Conservation (phyloP, 805 yeast genomes). For the Schizosaccharomyces pombe region DNA sequence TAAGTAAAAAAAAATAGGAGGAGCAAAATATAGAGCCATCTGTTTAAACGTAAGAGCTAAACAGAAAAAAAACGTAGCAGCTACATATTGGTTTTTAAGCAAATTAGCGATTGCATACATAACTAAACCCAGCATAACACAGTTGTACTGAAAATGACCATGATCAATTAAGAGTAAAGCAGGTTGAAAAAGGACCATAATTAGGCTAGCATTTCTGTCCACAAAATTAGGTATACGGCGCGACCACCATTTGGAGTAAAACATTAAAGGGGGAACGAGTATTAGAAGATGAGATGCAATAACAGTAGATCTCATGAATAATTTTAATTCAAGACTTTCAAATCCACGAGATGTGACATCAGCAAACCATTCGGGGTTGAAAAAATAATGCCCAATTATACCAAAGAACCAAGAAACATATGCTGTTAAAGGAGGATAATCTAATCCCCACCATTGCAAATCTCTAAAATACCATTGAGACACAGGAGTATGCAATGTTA, state of each 20-base stretch:
- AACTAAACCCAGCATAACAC: conserved; percentile 79
- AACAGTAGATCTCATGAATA: conserved; percentile 67
- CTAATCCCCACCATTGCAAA: conserved; percentile 83
- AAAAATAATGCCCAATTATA: conserved; percentile 28
- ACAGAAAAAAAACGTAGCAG: conserved; percentile 59
- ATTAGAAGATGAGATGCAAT: conserved; percentile 47
- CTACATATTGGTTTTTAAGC: conserved; percentile 33
- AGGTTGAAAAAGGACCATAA: conserved; percentile 69
- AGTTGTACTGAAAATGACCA: conserved; percentile 85
- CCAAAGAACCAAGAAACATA: conserved; percentile 73
- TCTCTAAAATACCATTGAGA: conserved; percentile 74
- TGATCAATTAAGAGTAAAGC: conserved; percentile 67
- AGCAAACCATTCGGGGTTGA: conserved; percentile 54
- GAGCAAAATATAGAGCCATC: conserved; percentile 85
- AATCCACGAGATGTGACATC: conserved; percentile 50
- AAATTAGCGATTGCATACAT: conserved; percentile 44
- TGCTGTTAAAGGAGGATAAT: conserved; percentile 92
- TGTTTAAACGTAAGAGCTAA: conserved; percentile 69
- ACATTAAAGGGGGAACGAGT: conserved; percentile 50
- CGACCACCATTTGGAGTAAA: not conserved
- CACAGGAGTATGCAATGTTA: conserved; percentile 55
- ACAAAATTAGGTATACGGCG: not conserved
- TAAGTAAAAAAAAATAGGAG: conserved; percentile 62
- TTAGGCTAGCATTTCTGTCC: conserved; percentile 10
- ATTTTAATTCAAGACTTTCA: conserved; percentile 43